Percentiles rank a stretch among this genome's conserved stretches.
phyloP scores from a whole-genome alignment of 768 basidiomycete genomes.

The Pluteus cervinus region DNA sequence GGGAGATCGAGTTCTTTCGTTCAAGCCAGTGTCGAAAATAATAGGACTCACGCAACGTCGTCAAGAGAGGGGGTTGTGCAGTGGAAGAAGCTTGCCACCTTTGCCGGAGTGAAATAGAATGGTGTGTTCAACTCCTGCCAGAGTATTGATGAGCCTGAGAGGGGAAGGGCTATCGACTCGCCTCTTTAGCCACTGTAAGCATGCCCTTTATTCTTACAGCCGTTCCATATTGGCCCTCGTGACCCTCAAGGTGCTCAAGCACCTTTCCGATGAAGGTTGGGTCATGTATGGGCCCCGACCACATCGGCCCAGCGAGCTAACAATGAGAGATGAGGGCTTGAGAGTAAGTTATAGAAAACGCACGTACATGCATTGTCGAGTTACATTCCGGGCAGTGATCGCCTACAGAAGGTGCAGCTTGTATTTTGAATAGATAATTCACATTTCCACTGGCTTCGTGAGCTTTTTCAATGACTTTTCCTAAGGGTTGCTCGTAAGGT shows the following conservation, averaged over 20 bases:
- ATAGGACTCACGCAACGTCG: conserved; percentile 60
- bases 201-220: conserved; percentile 88
- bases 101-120: conserved; percentile 87
- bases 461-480: conserved; percentile 58
- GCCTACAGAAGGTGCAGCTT: conserved; percentile 58
- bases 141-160: not conserved
- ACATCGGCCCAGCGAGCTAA: conserved; percentile 94
- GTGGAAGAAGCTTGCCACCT: conserved; percentile 77
- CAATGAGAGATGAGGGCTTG: not conserved
- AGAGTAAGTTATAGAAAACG: not conserved
- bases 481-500: conserved; percentile 81
- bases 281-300: conserved; percentile 87
- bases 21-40: not conserved
- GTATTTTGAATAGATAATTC: conserved; percentile 68
- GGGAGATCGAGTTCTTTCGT: not conserved
- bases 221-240: conserved; percentile 69
- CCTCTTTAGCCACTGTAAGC: conserved; percentile 87
- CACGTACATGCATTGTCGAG: conserved; percentile 62
- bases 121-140: conserved; percentile 66
- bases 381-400: conserved; percentile 81
- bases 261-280: conserved; percentile 67
- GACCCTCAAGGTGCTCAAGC: conserved; percentile 61
- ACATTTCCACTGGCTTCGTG: conserved; percentile 48
- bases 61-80: conserved; percentile 70
- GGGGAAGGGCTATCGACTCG: conserved; percentile 23